Conservation (phyloP, 306 rosid species). For the Benincasa hispida region DNA sequence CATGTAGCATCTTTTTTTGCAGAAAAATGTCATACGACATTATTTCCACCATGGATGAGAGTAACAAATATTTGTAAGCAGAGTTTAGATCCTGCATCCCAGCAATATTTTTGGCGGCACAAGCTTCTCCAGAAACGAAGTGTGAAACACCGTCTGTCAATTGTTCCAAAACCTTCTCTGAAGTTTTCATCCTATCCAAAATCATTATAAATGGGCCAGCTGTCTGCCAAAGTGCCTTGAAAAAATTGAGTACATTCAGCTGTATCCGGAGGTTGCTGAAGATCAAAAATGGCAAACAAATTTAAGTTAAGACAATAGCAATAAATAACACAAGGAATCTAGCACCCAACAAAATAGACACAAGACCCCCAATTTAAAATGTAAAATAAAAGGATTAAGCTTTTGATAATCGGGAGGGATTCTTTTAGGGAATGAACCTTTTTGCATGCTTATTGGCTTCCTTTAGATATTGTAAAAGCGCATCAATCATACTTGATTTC, state of each 20-base stretch:
- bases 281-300: constrained; percentile 10
- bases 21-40: constrained; percentile 70
- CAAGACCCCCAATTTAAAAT: neutral
- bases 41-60: constrained; percentile 53
- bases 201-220: constrained; percentile 50
- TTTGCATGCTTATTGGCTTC: constrained; percentile 33
- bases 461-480: constrained; percentile 38
- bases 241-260: constrained; percentile 58
- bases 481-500: constrained; percentile 35
- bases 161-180: constrained; percentile 44
- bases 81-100: constrained; percentile 39
- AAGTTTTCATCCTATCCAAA: constrained; percentile 45
- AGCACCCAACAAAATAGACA: neutral
- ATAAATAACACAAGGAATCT: neutral
- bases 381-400: neutral
- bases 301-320: neutral
- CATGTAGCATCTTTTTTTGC: constrained; percentile 65
- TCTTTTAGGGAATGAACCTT: constrained; percentile 27
- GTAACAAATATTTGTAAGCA: constrained; percentile 53
- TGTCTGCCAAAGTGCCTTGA: constrained; percentile 78
- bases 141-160: constrained; percentile 34
- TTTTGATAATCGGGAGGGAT: constrained; percentile 1
- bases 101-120: constrained; percentile 18
- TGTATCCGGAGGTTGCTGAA: constrained; percentile 58
- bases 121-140: constrained; percentile 23